A percentile compares a stretch with the other conserved stretches of the same genome.
phyloP scores from a whole-genome alignment of 2,329 filamentous ascomycete species.

The Metarhizium album region DNA sequence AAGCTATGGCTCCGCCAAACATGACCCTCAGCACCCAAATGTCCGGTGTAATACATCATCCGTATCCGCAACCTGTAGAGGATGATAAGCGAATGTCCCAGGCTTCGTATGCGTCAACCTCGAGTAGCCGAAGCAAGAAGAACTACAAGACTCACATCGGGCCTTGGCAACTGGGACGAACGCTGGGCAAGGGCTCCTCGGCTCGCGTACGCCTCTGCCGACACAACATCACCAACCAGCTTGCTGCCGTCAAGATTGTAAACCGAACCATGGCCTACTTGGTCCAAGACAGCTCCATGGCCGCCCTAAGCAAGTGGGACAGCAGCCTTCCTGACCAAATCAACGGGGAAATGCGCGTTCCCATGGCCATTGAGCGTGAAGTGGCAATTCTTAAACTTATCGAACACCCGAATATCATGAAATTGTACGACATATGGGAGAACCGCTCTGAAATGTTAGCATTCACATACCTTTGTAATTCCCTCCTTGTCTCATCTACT shows the following conservation, averaged over 20 bases:
- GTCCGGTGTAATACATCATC: constrained; percentile 16
- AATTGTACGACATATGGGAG: constrained; percentile 95
- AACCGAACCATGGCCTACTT: constrained; percentile 71
- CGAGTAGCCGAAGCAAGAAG: constrained; percentile 28
- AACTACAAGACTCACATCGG: constrained; percentile 67
- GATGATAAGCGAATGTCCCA: constrained; percentile 28
- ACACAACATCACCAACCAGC: constrained; percentile 66
- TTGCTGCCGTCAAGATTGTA: constrained; percentile 92
- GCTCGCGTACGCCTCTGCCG: constrained; percentile 79
- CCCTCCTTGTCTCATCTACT: constrained; percentile 6
- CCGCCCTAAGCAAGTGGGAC: constrained; percentile 67
- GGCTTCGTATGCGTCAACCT: constrained; percentile 30
- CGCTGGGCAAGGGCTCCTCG: constrained; percentile 80
- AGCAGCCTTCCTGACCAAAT: constrained; percentile 42
- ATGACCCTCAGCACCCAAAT: constrained; percentile 11
- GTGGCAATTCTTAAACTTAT: constrained; percentile 96
- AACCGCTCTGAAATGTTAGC: constrained; percentile 87
- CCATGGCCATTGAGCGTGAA: constrained; percentile 83
- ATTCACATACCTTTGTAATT: background rate
- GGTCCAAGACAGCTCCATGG: constrained; percentile 76
- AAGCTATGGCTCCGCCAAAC: background rate
- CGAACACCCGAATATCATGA: constrained; percentile 89
- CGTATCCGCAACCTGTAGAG: constrained; percentile 17
- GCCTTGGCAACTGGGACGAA: constrained; percentile 86
- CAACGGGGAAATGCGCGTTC: constrained; percentile 59